Percentiles rank a stretch among this genome's conserved stretches.
phyloP scores from a whole-genome alignment of 805 yeast species.

The Cyberlindnera misumaiensis region DNA sequence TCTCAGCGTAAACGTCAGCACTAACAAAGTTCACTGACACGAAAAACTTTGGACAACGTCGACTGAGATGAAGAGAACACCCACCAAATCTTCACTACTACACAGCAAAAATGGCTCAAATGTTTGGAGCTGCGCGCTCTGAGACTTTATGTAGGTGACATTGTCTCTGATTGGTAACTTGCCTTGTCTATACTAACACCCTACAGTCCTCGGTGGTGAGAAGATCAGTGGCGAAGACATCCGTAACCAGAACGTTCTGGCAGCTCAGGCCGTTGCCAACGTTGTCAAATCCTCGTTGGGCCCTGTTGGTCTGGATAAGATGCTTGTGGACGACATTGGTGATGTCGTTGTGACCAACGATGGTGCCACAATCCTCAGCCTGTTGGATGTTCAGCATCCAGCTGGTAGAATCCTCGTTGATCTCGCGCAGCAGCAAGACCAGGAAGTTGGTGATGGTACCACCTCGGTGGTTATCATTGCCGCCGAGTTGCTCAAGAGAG shows the following conservation, averaged over 20 bases:
- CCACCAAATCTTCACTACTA: neutral
- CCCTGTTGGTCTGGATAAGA: constrained; percentile 97
- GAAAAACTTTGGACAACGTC: constrained; percentile 3
- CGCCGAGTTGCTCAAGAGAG: constrained; percentile 83
- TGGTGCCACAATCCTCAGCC: constrained; percentile 90
- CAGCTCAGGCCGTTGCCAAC: constrained; percentile 98
- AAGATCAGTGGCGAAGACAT: constrained; percentile 94
- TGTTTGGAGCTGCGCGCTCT: constrained; percentile 78
- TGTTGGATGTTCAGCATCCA: constrained; percentile 96
- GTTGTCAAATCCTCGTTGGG: constrained; percentile 93
- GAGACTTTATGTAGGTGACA: constrained; percentile 65
- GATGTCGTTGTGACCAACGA: constrained; percentile 98
- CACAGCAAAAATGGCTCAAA: constrained; percentile 37
- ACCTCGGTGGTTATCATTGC: constrained; percentile 97
- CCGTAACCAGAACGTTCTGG: constrained; percentile 91
- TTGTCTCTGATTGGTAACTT: too few species aligned
- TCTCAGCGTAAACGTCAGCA: constrained; percentile 12
- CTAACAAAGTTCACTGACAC: constrained; percentile 7
- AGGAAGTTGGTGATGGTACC: constrained; percentile 98
- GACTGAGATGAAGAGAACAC: neutral
- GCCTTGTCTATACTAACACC: constrained; percentile 6
- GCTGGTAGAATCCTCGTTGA: constrained; percentile 97
- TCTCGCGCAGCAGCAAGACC: constrained; percentile 96
- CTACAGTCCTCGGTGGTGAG: constrained; percentile 80
- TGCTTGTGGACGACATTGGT: constrained; percentile 98